Percentiles rank a stretch among this genome's conserved stretches.
phyloP scores from a whole-genome alignment of 441 rosid species.

The Populus tomentosa region DNA sequence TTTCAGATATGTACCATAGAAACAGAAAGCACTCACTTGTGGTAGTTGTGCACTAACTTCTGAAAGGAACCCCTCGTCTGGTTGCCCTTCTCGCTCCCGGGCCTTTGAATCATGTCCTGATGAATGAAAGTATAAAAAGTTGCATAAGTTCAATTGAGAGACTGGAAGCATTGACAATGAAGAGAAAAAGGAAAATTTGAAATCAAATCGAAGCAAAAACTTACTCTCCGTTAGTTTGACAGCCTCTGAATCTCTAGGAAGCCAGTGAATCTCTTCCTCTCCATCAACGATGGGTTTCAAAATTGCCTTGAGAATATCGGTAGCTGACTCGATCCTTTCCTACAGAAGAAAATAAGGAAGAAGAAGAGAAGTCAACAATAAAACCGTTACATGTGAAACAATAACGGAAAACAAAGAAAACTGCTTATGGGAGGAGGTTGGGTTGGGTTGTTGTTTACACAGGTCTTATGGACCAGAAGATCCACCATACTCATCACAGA shows the following conservation, averaged over 20 bases:
- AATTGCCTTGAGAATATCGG: conserved; percentile 77
- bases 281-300: conserved; percentile 64
- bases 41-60: conserved; percentile 88
- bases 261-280: conserved; percentile 73
- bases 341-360: conserved; percentile 22
- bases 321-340: conserved; percentile 86
- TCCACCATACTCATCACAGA: conserved; percentile 86
- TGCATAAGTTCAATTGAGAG: not conserved
- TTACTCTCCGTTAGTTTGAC: conserved; percentile 70
- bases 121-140: conserved; percentile 2
- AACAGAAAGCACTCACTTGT: conserved; percentile 45
- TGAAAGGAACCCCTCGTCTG: conserved; percentile 89
- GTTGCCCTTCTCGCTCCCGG: conserved; percentile 77
- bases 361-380: conserved; percentile 7
- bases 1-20: not conserved
- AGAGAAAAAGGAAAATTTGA: not conserved
- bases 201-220: conserved; percentile 7
- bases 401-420: not conserved
- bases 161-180: not conserved
- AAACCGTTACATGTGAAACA: not conserved
- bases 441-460: conserved; percentile 30
- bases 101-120: conserved; percentile 63
- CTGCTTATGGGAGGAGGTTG: not conserved
- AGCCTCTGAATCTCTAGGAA: conserved; percentile 74
- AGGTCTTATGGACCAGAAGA: conserved; percentile 72